phyloP scores from a whole-genome alignment of 2,329 filamentous ascomycete genomes.

The Neonectria hederae region DNA sequence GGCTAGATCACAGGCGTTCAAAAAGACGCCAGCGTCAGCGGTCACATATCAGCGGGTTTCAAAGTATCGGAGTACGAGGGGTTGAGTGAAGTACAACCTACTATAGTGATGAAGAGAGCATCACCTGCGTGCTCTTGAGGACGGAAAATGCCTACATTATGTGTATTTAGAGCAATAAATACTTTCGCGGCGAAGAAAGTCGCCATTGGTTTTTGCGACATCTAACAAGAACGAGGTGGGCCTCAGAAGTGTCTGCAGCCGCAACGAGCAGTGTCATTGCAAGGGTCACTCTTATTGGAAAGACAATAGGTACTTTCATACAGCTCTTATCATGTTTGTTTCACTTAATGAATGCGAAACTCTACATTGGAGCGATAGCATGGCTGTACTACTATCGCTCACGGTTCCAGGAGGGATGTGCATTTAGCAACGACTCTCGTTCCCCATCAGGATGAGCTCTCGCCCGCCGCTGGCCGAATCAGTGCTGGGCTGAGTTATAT shows the following conservation, averaged over 20 bases:
- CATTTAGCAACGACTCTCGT: neutral
- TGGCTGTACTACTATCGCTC: neutral
- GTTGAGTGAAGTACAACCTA: neutral
- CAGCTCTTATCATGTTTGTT: constrained; percentile 1
- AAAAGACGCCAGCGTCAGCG: neutral
- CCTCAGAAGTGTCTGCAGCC: neutral
- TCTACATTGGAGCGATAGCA: neutral
- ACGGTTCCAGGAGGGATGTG: neutral
- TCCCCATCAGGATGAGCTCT: neutral
- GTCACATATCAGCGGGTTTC: constrained; percentile 1
- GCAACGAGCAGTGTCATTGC: constrained; percentile 7
- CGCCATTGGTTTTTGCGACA: neutral
- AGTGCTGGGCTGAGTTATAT: neutral
- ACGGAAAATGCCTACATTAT: neutral
- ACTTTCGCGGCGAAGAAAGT: neutral
- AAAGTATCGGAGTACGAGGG: neutral
- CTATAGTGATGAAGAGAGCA: neutral
- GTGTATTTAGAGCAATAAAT: neutral
- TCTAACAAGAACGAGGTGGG: neutral
- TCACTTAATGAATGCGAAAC: neutral
- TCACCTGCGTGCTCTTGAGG: constrained; percentile 1
- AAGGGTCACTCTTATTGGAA: constrained; percentile 1
- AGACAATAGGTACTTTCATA: constrained; percentile 11
- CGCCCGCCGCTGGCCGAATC: neutral
- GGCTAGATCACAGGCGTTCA: neutral